These are phyloP conservation scores for Apiotrichum brassicae DNA, from an alignment of 1,284 basidiomycete genomes.

Conservation along the genomic window DNA sequence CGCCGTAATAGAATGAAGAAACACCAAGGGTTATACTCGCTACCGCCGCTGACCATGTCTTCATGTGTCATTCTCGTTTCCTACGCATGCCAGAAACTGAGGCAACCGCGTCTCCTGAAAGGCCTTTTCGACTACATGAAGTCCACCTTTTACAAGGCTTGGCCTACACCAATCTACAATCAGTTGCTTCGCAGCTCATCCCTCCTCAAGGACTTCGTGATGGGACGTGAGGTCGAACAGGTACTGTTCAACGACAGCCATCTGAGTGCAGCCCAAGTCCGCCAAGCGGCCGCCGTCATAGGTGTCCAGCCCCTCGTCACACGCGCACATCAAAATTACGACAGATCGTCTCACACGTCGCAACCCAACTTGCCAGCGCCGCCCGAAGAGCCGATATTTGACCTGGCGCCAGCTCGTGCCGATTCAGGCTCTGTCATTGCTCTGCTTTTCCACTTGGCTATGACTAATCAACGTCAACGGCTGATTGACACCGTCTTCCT, in stretches of 20 bases:
- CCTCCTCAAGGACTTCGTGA: neutral
- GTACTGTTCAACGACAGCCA: neutral
- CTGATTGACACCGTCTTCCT: conserved; percentile 23
- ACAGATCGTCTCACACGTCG: too few species aligned
- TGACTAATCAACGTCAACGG: conserved; percentile 26
- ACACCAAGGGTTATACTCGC: conserved; percentile 35
- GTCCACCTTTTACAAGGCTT: conserved; percentile 4
- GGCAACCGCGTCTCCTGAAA: conserved; percentile 20
- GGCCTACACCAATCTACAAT: conserved; percentile 13
- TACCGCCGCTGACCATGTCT: conserved; percentile 30
- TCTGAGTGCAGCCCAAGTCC: too few species aligned
- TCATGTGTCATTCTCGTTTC: conserved; percentile 33
- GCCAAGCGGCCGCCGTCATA: too few species aligned
- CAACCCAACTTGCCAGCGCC: too few species aligned
- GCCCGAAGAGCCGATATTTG: neutral
- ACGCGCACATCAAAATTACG: too few species aligned
- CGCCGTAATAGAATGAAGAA: too few species aligned
- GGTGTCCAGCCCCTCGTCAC: too few species aligned
- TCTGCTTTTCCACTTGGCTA: conserved; percentile 25
- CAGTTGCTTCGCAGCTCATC: conserved; percentile 22
- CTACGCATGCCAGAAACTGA: conserved; percentile 29
- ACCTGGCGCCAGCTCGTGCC: neutral
- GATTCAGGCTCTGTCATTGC: conserved; percentile 22
- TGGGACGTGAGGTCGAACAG: conserved; percentile 9
- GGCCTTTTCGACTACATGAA: conserved; percentile 34